These are phyloP conservation scores for Syzygium syzygioides DNA, from an alignment of 441 rosid genomes.

Conservation along the genomic window DNA sequence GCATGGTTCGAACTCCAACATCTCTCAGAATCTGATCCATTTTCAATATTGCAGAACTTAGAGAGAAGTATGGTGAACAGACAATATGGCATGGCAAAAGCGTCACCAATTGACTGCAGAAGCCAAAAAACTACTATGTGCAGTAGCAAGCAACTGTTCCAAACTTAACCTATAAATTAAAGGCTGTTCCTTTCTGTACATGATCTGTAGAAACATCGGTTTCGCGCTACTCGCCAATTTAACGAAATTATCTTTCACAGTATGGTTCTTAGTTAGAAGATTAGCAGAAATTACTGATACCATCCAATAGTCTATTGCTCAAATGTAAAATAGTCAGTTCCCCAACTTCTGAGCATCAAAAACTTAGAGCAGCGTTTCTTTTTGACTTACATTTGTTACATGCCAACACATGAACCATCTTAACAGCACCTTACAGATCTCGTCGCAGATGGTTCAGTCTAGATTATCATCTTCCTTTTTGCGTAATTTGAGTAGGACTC, in stretches of 20 bases:
- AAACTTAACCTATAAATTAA: neutral
- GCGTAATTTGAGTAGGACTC: neutral
- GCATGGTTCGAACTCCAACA: conserved; percentile 72
- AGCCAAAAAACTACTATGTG: neutral
- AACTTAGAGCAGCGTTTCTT: neutral
- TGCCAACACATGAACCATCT: neutral
- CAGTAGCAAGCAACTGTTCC: neutral
- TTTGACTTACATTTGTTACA: neutral
- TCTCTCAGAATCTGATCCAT: conserved; percentile 58
- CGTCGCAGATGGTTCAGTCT: neutral
- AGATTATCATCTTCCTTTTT: neutral
- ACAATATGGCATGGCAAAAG: neutral
- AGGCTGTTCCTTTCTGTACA: neutral
- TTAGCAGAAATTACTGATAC: neutral
- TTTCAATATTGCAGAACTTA: neutral
- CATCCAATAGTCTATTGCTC: neutral
- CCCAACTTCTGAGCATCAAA: neutral
- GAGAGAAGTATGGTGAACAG: neutral
- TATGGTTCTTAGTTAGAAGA: neutral
- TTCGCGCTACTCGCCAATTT: neutral
- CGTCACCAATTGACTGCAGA: neutral
- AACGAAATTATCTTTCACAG: neutral
- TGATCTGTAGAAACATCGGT: neutral
- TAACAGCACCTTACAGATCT: neutral
- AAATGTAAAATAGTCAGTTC: neutral